Evolutionary conservation across 2,329 filamentous ascomycete genomes (phyloP).

Genomic region (Ascochyta viciae-villosae): DNA sequence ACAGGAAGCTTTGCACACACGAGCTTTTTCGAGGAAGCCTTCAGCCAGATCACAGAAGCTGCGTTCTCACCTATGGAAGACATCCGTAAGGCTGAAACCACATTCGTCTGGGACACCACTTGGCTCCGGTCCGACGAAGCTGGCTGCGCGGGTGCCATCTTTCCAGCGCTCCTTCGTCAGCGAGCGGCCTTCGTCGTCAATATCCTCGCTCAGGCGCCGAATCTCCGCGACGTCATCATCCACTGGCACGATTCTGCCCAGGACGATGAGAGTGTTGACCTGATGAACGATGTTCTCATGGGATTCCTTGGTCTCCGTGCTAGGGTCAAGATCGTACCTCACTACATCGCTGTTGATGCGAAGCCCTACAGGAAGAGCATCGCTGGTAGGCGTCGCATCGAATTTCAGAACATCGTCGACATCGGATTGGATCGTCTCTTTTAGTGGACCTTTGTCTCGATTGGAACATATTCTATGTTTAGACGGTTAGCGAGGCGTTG

Average conservation of each 20-base stretch:
- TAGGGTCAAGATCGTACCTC: slow-evolving; percentile 31
- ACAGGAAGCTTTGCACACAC: slow-evolving; percentile 45
- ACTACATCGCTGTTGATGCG: slow-evolving; percentile 35
- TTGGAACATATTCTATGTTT: too few relatives aligned
- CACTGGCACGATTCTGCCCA: slow-evolving; percentile 44
- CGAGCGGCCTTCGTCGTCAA: slow-evolving; percentile 33
- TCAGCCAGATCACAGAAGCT: slow-evolving; percentile 37
- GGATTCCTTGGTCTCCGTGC: slow-evolving; percentile 31
- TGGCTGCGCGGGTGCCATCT: slow-evolving; percentile 31
- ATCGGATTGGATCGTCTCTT: slow-evolving; percentile 27
- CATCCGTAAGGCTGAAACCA: slow-evolving; percentile 42
- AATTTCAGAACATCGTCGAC: slow-evolving; percentile 40
- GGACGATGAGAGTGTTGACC: slow-evolving; percentile 27
- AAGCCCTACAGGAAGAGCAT: slow-evolving; percentile 34
- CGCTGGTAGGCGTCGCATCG: slow-evolving; percentile 37
- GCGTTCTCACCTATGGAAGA: slow-evolving; percentile 44
- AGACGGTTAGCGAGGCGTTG: too few relatives aligned
- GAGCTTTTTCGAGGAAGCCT: slow-evolving; percentile 41
- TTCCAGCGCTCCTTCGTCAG: slow-evolving; percentile 35
- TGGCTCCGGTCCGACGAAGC: slow-evolving; percentile 36
- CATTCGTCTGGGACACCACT: slow-evolving; percentile 44
- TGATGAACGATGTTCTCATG: slow-evolving; percentile 35
- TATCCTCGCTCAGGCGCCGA: slow-evolving; percentile 35
- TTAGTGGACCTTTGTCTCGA: not conserved
- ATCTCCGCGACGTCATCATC: slow-evolving; percentile 36